Evolutionary conservation across 2,329 filamentous ascomycete species (phyloP).

Genomic region (Orbilia quercus): DNA sequence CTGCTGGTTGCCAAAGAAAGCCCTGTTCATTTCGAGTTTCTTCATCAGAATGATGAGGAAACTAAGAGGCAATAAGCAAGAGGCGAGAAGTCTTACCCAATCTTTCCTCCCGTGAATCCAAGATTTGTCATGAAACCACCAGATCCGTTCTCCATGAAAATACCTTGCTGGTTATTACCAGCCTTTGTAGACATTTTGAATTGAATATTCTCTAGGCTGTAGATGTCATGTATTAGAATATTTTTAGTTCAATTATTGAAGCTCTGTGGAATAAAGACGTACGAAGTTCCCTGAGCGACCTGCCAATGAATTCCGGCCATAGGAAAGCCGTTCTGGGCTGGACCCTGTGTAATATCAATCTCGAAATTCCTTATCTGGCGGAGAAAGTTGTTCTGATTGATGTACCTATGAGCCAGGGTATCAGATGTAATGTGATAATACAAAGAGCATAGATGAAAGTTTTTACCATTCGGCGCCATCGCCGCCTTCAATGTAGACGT

Average conservation of each 20-base stretch:
- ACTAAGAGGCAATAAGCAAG: no score
- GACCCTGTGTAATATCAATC: slow-evolving; percentile 68
- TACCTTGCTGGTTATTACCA: slow-evolving; percentile 67
- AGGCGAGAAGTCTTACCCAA: slow-evolving; percentile 71
- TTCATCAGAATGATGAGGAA: no score
- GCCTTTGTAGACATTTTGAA: slow-evolving; percentile 64
- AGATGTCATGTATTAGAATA: no score
- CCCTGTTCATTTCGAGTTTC: no score
- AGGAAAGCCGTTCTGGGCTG: slow-evolving; percentile 16
- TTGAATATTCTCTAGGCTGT: slow-evolving; percentile 70
- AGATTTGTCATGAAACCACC: slow-evolving; percentile 59
- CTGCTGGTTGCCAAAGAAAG: not conserved
- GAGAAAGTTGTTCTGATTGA: slow-evolving; percentile 70
- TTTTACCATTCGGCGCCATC: slow-evolving; percentile 63
- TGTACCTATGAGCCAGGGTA: no score
- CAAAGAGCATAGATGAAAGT: no score
- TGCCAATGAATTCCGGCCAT: slow-evolving; percentile 73
- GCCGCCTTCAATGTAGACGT: slow-evolving; percentile 76
- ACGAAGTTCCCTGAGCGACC: slow-evolving; percentile 73
- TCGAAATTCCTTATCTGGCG: slow-evolving; percentile 74
- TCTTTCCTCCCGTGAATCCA: slow-evolving; percentile 70
- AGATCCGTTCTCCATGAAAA: slow-evolving; percentile 70
- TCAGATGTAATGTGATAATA: no score
- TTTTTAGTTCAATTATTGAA: no score
- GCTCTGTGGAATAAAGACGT: no score